Percentiles rank a stretch among this genome's conserved stretches.
Evolutionary conservation across 805 yeast genomes (phyloP).

Genomic region (Cyberlindnera maritima): DNA sequence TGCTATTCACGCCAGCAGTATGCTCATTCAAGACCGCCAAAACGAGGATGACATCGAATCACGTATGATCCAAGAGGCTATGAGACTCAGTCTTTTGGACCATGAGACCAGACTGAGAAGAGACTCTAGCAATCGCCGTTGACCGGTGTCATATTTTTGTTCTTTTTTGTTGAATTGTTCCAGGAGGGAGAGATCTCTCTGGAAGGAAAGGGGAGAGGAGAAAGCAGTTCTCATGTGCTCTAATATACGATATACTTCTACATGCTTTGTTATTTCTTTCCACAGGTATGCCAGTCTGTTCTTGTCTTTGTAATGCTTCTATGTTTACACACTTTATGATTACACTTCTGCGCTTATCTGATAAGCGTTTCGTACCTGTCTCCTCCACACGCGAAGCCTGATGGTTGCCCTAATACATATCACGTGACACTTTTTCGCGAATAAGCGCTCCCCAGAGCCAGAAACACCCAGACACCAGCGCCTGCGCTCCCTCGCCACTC

Average conservation of each 20-base stretch:
- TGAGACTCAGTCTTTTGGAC: conserved; percentile 69
- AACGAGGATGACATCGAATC: conserved; percentile 53
- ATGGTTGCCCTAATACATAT: conserved; percentile 3
- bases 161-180: too few species aligned
- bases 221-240: too few species aligned
- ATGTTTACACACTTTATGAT: too few species aligned
- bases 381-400: neutral
- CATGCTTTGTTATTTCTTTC: neutral
- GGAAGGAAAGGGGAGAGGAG: too few species aligned
- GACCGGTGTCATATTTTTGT: neutral
- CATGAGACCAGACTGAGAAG: conserved; percentile 52
- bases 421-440: conserved; percentile 6
- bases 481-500: neutral
- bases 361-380: neutral
- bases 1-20: conserved; percentile 86
- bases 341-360: neutral
- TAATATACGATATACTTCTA: neutral
- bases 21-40: conserved; percentile 42
- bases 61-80: conserved; percentile 81
- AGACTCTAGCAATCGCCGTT: conserved; percentile 23
- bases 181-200: neutral
- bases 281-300: too few species aligned
- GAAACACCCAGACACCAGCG: conserved; percentile 10
- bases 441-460: neutral
- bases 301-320: too few species aligned